These are phyloP conservation scores for Yamadazyma atmosphaerica DNA, from an alignment of 1,139 yeast species.

Conservation along the genomic window DNA sequence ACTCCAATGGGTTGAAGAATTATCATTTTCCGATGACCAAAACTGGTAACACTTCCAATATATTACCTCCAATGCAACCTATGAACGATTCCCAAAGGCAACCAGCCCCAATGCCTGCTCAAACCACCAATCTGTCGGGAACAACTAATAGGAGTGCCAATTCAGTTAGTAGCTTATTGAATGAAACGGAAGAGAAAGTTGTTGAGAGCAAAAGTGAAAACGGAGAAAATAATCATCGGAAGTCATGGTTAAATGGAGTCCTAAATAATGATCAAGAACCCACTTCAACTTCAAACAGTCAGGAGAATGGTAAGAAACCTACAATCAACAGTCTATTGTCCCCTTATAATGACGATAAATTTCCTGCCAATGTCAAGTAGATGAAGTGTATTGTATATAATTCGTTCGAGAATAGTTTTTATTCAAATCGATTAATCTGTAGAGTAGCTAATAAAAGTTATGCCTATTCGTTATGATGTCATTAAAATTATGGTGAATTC, in stretches of 20 bases:
- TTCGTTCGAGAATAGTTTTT: constrained; percentile 9
- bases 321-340: constrained; percentile 38
- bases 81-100: background rate
- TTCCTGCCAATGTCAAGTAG: constrained; percentile 14
- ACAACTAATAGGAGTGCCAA: constrained; percentile 9
- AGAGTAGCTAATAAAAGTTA: too few relatives aligned
- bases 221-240: constrained; percentile 6
- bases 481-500: too few relatives aligned
- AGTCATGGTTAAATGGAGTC: constrained; percentile 19
- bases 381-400: constrained; percentile 10
- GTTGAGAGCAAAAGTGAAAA: constrained; percentile 4
- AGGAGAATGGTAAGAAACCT: constrained; percentile 26
- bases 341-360: constrained; percentile 25
- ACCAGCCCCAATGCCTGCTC: constrained; percentile 1
- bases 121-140: constrained; percentile 4
- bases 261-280: constrained; percentile 14
- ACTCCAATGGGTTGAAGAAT: background rate
- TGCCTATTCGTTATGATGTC: background rate
- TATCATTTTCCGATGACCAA: constrained; percentile 6
- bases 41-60: constrained; percentile 3
- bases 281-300: constrained; percentile 3
- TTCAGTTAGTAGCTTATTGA: constrained; percentile 11
- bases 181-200: constrained; percentile 9
- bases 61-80: constrained; percentile 11
- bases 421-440: constrained; percentile 12